A percentile compares a stretch with the other conserved stretches of the same genome.
phyloP scores from a whole-genome alignment of 2,329 filamentous ascomycete species.

The Aspergillus hiratsukae region DNA sequence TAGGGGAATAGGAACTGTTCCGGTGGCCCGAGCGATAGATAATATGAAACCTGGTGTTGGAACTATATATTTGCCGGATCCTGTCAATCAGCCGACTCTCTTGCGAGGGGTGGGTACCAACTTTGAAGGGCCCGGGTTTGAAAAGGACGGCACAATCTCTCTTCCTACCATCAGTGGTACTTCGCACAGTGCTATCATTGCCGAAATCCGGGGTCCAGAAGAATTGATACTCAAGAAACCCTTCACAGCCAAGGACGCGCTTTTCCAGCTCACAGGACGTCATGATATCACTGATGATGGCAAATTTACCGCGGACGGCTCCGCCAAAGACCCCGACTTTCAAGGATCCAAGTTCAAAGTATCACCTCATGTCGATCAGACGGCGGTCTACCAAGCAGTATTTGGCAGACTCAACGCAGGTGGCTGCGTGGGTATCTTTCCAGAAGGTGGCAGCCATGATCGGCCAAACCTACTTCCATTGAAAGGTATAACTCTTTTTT shows the following conservation, averaged over 20 bases:
- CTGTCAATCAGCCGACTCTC: conserved; percentile 75
- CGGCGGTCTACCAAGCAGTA: conserved; percentile 86
- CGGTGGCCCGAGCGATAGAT: conserved; percentile 90
- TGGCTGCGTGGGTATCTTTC: conserved; percentile 93
- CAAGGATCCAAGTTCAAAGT: conserved; percentile 78
- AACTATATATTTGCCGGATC: conserved; percentile 82
- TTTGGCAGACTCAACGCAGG: conserved; percentile 76
- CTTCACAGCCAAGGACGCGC: conserved; percentile 70
- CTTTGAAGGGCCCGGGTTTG: conserved; percentile 68
- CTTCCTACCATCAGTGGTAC: conserved; percentile 78
- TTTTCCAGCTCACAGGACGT: conserved; percentile 77
- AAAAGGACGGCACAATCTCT: conserved; percentile 78
- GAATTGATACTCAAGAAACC: conserved; percentile 83
- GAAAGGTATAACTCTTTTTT: conserved; percentile 52
- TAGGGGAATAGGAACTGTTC: conserved; percentile 78
- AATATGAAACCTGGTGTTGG: conserved; percentile 74
- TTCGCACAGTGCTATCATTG: conserved; percentile 77
- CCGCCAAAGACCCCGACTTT: conserved; percentile 56
- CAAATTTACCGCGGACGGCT: conserved; percentile 54
- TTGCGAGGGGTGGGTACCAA: conserved; percentile 75
- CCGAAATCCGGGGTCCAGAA: conserved; percentile 71
- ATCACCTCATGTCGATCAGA: conserved; percentile 91
- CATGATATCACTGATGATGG: conserved; percentile 66
- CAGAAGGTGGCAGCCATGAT: conserved; percentile 94
- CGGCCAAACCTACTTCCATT: conserved; percentile 84